phyloP scores from a whole-genome alignment of 768 basidiomycete species.

The Mycena indigotica region DNA sequence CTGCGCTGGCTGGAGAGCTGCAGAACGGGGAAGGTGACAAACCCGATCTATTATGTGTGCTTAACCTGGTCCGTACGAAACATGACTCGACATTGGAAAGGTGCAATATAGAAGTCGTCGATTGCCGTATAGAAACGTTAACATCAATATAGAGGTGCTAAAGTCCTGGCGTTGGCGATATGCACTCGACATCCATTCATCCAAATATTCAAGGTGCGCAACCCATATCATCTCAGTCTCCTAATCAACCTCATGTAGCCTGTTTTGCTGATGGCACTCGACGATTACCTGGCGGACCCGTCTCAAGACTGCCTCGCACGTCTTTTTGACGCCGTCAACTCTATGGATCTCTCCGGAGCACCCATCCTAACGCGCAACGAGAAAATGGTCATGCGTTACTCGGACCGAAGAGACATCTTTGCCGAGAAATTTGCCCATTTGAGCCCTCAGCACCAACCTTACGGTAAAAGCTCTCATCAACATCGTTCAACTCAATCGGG shows the following conservation, averaged over 20 bases:
- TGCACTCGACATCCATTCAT: constrained; percentile 80
- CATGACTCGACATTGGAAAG: constrained; percentile 68
- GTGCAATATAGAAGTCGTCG: constrained; percentile 33
- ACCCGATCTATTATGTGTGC: constrained; percentile 63
- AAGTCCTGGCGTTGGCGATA: constrained; percentile 81
- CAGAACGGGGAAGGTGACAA: constrained; percentile 29
- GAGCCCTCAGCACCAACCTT: constrained; percentile 31
- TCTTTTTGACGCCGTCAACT: constrained; percentile 91
- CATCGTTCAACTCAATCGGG: constrained; percentile 56
- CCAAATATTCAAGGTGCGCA: constrained; percentile 68
- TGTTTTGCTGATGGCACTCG: constrained; percentile 88
- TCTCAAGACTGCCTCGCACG: constrained; percentile 88
- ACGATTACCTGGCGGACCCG: constrained; percentile 90
- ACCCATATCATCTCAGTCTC: background rate
- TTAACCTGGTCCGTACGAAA: constrained; percentile 80
- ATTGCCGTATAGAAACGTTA: constrained; percentile 35
- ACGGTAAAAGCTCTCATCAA: constrained; percentile 33
- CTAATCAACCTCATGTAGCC: constrained; percentile 54
- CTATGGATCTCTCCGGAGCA: constrained; percentile 80
- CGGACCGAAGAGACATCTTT: constrained; percentile 91
- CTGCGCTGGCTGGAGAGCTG: constrained; percentile 26
- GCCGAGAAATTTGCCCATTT: constrained; percentile 72
- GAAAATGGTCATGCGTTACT: constrained; percentile 85
- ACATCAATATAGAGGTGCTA: constrained; percentile 58
- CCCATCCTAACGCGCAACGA: constrained; percentile 81